Evolutionary conservation across 495 filamentous ascomycete species (phyloP), one percentile per base, ranked within the genome.

Genomic region (Parmelia sp.): DNA sequence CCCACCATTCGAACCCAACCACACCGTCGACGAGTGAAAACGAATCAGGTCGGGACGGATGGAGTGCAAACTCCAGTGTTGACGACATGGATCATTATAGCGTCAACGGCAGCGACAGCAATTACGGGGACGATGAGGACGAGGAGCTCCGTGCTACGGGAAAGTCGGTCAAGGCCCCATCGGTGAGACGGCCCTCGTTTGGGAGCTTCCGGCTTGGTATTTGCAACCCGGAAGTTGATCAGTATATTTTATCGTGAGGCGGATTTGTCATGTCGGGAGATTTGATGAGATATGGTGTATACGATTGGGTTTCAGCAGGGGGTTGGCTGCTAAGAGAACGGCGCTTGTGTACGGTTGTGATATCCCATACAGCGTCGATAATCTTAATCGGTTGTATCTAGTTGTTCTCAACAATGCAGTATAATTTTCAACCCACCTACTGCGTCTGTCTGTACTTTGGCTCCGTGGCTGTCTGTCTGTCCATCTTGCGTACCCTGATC

Each of bases 201-300:
- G 63, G 39, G 36, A 57, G 65, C 51, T 61, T 57, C 44, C 65
- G 27, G 15, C 63, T 21, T n/a, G 55, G 25, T 27, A 64, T 27
- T 36, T 44, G 36, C 45, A 71, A 71, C 40, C 69, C 69, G 21
- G 69, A 71, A 39, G 66, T 66, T 31, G 63, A 67, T 53, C 33
- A 57, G 33, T 75, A 69, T 66, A 70, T 71, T 60, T 76, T 72
- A 33, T 60, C 67, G 31, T 69, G 57, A 64, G 11, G 25, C 49
- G 17, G 31, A 37, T 64, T 33, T 10, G n/a, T 58, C 36, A 39
- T 8, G 21, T 36, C 44, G 8, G 3, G 36, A 53, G 14, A n/a
- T n/a, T 56, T 19, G 51, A 31, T 33, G 44, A 35, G 27, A 29
- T 27, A 12, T 40, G 57, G 31, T 39, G 21, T 58, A 37, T 35